These are phyloP conservation scores for Immersiella caudata DNA, from an alignment of 495 filamentous ascomycete genomes.

Conservation along the genomic window DNA sequence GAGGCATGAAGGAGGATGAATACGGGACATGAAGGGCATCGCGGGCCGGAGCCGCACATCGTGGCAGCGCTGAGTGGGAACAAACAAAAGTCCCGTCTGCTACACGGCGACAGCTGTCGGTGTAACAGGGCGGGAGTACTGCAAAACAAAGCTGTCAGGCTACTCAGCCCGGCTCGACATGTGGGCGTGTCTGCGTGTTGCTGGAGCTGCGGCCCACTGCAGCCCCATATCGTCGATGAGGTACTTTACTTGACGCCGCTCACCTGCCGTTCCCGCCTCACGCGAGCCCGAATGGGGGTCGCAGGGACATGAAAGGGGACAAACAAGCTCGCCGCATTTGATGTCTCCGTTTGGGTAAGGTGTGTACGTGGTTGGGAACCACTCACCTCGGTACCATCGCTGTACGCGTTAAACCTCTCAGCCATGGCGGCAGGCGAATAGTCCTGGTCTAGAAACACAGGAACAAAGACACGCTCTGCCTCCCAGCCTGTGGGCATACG, in stretches of 20 bases:
- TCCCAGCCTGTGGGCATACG: constrained; percentile 36
- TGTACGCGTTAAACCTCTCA: constrained; percentile 51
- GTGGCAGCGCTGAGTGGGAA: background rate
- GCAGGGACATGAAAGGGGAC: too few species aligned
- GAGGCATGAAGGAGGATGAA: background rate
- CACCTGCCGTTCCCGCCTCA: background rate
- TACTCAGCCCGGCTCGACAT: background rate
- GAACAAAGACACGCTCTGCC: constrained; percentile 54
- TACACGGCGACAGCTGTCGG: background rate
- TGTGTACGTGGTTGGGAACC: background rate
- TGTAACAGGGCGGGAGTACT: background rate
- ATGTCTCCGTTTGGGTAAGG: background rate
- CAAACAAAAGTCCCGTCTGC: background rate
- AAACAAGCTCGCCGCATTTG: background rate
- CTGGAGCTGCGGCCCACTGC: background rate
- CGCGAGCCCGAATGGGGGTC: background rate
- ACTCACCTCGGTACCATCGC: constrained; percentile 48
- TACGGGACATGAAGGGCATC: background rate
- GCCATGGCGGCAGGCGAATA: constrained; percentile 57
- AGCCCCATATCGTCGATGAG: background rate
- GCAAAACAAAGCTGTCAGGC: background rate
- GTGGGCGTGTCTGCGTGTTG: background rate
- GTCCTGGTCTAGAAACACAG: constrained; percentile 62
- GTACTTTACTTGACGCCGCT: background rate
- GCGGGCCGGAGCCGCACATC: background rate